Base-by-base conservation (phyloP, 345 rosid genomes). In the Anacardium occidentale region DNA sequence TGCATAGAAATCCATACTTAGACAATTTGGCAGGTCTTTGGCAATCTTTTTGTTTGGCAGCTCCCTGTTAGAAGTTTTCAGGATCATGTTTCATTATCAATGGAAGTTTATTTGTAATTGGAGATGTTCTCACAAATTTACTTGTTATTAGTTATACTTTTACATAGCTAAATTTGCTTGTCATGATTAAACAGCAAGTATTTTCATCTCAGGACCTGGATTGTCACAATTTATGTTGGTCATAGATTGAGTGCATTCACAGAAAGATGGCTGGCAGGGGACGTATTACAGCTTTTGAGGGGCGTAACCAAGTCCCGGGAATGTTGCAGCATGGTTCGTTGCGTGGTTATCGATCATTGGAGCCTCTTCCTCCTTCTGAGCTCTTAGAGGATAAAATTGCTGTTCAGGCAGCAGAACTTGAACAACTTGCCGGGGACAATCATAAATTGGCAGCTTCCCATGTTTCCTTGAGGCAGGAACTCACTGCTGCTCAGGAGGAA, bases 341-440 rank as follows among this genome's bases (percentile, higher is more conserved):
- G 68, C 76, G 68, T 66, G 71, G 71, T 32, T 66, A 59, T 58
- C 63, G 69, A 58, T 34, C 70, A 20, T 32, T 69, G 58, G 87
- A 80, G 67, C 51, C 73, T n/a, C 74, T 70, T 59, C 77, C 81
- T 48, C 87, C 65, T 66, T 74, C 89, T 0, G 87, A 84, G 54
- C 76, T 80, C 61, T 71, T 94, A 34, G 91, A 94, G 77, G 82
- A 73, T 78, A 94, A 81, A 79, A 76, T 89, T 80, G 90, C 87
- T 71, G 83, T 82, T 69, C 98, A 89, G 87, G 88, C 89, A 62
- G 91, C 83, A 59, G 97, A 94, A 80, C 82, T 90, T 44, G 93
- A 92, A 52, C 77, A 66, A 64, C 88, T 91, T 70, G 74, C 88
- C 5, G 68, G 67, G 22, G 97, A 91, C 59, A 94, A 94, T 78